Base-by-base conservation (phyloP, 345 rosid species). In the Sapria himalayana region DNA sequence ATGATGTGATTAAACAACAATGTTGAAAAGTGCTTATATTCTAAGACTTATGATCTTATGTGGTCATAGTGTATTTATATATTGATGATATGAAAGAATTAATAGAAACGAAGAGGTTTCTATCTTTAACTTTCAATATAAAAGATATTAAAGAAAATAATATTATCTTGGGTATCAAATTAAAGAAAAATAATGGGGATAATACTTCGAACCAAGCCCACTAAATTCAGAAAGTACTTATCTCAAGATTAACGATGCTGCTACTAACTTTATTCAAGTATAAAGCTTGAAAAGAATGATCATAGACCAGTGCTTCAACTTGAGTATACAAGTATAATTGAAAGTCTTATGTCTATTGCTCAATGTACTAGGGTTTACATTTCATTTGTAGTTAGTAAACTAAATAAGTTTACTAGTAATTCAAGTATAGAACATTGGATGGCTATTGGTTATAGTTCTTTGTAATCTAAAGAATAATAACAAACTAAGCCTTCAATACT, bases 141-240 rank as follows among this genome's bases (percentile, higher is more conserved):
- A 25, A 43, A 15, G 20, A 43, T 43, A 16, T 43, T 0, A 43
- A 43, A 25, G 46, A 43, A 27, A 35, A 15, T 6, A 35, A 43
- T 43, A 43, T 15, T 15, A 43, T 43, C 9, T 43, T 43, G 15
- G 2, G 25, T 2, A 19, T 39, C 25, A 39, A 39, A 19, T 5
- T 39, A 7, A 39, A 18, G 24, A 27, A 41, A 23, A n/a, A 43
- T 24, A 16, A 12, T 22, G 4, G 4, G 4, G 22, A 35, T 27
- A 25, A 0, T 27, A 3, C 12, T 1, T 15, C 29, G 13, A 25
- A 8, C 18, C 35, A 43, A 43, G 15, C 34, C 9, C 46, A 22
- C 7, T 43, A 9, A 1, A 17, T 25, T 7, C 10, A 41, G 9
- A 41, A 41, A 5, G 5, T 41, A 10, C 19, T 41, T 3, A 35